Evolutionary conservation across 176 grass and related monocot genomes (phyloP), one percentile per base, ranked within the genome.

Genomic region (Coix lacrymajobi): DNA sequence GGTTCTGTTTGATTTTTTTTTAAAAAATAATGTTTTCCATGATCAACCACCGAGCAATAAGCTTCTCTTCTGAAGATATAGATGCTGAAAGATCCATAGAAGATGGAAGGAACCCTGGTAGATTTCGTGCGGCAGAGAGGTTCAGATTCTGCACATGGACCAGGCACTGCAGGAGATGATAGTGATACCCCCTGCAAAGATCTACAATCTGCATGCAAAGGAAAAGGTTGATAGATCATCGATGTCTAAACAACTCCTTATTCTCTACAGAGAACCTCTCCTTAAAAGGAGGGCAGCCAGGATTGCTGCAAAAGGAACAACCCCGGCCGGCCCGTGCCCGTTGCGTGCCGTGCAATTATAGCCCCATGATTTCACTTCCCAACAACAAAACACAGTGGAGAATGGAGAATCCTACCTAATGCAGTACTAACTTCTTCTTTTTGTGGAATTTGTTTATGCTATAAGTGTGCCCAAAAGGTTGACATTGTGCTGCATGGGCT

Each of bases 301-400:
- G 68, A 80, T 48, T 79, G 81, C 87, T 80, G 48, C 76, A 80
- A 88, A 88, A 75, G 81, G 61, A 80, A 75, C 56, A 73, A 28
- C 22, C 48, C 48, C 34, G 34, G 34, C 54, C 22, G 54, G 54
- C 49, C 15, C 16, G 16, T 20, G 22, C 56, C 67, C 29, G 34
- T 45, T 57, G 20, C 52, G 37, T 29, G 69, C 81, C 15, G 56
- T 78, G 74, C 79, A 80, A 83, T 76, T 86, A 86, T 89, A 75
- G 79, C 75, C 41, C 86, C 74, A 92, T 92, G 83, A 86, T 89
- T 86, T 82, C 73, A 85, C 78, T 79, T 88, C 82, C 82, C 90
- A 88, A 88, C 85, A 66, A 48, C 72, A 25, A 76, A 58, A 84
- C 66, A 73, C 49, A 80, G 39, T 51, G 7, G 19, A 52, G 48